These are phyloP conservation scores for Fomitiporia mediterranea DNA, from an alignment of 1,284 basidiomycete species.

Conservation along the genomic window DNA sequence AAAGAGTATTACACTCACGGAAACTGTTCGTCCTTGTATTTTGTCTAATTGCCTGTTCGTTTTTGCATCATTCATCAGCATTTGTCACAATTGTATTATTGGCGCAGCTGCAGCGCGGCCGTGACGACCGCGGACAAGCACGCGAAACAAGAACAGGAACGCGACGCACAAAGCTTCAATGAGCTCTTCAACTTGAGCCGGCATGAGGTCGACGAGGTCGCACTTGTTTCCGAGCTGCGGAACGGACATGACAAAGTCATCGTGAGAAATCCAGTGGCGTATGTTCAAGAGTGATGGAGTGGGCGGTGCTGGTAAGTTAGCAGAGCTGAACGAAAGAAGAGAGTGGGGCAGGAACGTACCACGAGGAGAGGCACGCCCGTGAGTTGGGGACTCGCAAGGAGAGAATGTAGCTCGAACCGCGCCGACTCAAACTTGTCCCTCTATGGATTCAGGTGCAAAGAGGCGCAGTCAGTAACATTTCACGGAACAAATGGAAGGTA, in stretches of 20 bases:
- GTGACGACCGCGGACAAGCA: background rate
- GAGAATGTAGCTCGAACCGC: conserved; percentile 85
- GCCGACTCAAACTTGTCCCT: conserved; percentile 81
- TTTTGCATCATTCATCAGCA: conserved; percentile 2
- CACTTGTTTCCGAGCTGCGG: conserved; percentile 92
- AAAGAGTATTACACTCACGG: conserved; percentile 49
- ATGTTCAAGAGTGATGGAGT: background rate
- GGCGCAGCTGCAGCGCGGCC: background rate
- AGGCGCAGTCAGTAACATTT: background rate
- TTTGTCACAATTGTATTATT: background rate
- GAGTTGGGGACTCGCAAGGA: conserved; percentile 73
- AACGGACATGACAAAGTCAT: background rate
- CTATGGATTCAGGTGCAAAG: conserved; percentile 34
- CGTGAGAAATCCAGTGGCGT: conserved; percentile 1
- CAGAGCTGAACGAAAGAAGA: background rate
- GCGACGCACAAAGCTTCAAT: conserved; percentile 70
- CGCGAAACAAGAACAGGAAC: conserved; percentile 1
- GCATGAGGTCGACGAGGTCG: conserved; percentile 75
- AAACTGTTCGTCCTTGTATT: conserved; percentile 80
- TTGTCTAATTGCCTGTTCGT: conserved; percentile 67
- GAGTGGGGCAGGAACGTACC: conserved; percentile 33
- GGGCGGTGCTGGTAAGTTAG: background rate
- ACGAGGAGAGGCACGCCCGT: conserved; percentile 84
- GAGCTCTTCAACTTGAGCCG: conserved; percentile 81
- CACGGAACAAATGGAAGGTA: background rate